Evolutionary conservation across 768 basidiomycete species (phyloP).

Genomic region (Boletus subcaerulescens): DNA sequence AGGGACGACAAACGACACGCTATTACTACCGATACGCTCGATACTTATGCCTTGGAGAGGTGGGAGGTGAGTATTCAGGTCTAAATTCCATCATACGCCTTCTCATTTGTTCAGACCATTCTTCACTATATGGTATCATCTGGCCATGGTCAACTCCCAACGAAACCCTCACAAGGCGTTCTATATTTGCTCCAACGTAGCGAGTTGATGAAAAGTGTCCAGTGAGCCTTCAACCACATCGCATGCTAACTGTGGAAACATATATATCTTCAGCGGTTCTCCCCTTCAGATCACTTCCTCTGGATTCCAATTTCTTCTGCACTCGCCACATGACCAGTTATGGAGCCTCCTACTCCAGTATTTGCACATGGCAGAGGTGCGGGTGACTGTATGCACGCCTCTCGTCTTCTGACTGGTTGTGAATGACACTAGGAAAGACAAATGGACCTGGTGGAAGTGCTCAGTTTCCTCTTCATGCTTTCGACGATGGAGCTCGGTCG

Average conservation of each 20-base stretch:
- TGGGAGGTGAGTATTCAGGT: constrained; percentile 69
- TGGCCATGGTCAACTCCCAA: constrained; percentile 69
- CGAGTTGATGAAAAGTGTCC: constrained; percentile 75
- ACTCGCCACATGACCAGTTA: constrained; percentile 90
- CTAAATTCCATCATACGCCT: background rate
- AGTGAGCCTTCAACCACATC: constrained; percentile 42
- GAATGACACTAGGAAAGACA: constrained; percentile 58
- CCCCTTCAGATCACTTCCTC: constrained; percentile 82
- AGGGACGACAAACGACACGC: constrained; percentile 57
- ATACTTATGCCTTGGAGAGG: constrained; percentile 78
- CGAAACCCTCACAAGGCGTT: constrained; percentile 80
- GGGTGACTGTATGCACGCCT: constrained; percentile 9
- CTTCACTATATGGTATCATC: constrained; percentile 98
- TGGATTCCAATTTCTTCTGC: constrained; percentile 95
- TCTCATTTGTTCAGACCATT: constrained; percentile 61
- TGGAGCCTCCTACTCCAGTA: constrained; percentile 95
- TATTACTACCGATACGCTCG: constrained; percentile 59
- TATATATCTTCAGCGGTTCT: constrained; percentile 41
- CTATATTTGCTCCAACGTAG: constrained; percentile 79
- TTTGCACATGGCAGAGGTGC: constrained; percentile 78
- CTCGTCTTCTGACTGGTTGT: constrained; percentile 15
- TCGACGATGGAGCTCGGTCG: constrained; percentile 94
- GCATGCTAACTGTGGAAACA: background rate
- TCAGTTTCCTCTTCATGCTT: constrained; percentile 95
- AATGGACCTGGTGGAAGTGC: constrained; percentile 91